phyloP scores from a whole-genome alignment of 495 filamentous ascomycete genomes.

The Penicillium salamii region DNA sequence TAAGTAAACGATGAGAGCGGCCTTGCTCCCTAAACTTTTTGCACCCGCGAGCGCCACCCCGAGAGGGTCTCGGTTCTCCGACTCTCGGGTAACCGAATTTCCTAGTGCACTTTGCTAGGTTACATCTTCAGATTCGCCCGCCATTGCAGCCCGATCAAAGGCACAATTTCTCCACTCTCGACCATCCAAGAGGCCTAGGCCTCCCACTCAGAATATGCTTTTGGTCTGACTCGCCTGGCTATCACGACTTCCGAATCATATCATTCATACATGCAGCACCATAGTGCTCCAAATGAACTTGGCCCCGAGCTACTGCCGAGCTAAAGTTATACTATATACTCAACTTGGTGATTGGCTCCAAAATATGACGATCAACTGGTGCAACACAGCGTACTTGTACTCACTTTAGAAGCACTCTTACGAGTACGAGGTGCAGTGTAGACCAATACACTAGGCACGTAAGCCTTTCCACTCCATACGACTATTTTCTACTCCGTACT shows the following conservation, averaged over 20 bases:
- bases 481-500: too few species aligned
- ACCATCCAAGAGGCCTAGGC: not conserved
- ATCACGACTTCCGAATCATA: not conserved
- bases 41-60: slow-evolving; percentile 1
- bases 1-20: not conserved
- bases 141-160: not conserved
- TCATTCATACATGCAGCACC: not conserved
- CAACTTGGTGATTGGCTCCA: too few species aligned
- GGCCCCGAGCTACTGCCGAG: not conserved
- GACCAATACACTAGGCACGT: too few species aligned
- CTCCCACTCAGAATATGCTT: not conserved
- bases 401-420: too few species aligned
- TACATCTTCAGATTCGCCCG: slow-evolving; percentile 3
- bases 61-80: slow-evolving; percentile 11
- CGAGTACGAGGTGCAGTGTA: too few species aligned
- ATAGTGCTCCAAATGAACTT: not conserved
- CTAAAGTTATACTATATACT: too few species aligned
- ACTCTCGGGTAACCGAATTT: slow-evolving; percentile 20
- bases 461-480: too few species aligned
- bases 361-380: too few species aligned
- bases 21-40: not conserved
- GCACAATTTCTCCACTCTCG: not conserved
- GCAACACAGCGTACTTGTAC: too few species aligned
- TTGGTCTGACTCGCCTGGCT: not conserved
- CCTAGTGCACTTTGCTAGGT: slow-evolving; percentile 1